Conservation (phyloP, 2,329 filamentous ascomycete genomes). For the Xylariaceae sp. region DNA sequence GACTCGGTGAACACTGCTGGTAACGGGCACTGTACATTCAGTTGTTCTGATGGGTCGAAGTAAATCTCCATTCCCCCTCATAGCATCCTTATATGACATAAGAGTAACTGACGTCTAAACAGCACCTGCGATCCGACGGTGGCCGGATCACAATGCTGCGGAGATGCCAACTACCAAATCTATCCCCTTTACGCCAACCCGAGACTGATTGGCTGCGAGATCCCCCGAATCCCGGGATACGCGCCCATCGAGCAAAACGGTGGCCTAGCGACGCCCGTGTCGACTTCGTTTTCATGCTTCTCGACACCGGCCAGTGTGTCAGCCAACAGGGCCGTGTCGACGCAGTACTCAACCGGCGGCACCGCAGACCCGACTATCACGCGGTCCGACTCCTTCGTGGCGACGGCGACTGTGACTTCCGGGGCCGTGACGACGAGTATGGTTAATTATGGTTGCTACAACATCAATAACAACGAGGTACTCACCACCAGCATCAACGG, state of each 20-base stretch:
- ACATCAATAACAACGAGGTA: not conserved
- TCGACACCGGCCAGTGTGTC: not conserved
- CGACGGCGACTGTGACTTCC: not conserved
- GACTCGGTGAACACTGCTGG: not conserved
- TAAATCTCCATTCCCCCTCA: too few relatives aligned
- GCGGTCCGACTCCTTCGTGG: not conserved
- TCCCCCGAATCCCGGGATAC: not conserved
- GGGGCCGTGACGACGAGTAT: not conserved
- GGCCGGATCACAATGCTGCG: not conserved
- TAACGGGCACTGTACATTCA: too few relatives aligned
- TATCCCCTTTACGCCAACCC: not conserved
- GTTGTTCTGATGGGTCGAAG: too few relatives aligned
- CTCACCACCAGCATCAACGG: not conserved
- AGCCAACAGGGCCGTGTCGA: not conserved
- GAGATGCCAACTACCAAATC: not conserved
- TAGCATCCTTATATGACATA: too few relatives aligned
- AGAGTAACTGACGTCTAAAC: too few relatives aligned
- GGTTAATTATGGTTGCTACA: not conserved
- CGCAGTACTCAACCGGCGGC: not conserved
- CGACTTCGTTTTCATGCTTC: not conserved
- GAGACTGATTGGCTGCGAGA: not conserved
- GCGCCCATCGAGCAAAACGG: not conserved
- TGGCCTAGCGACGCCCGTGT: not conserved
- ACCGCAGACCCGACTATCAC: not conserved
- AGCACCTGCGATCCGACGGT: not conserved